A percentile compares a stretch with the other conserved stretches of the same genome.
phyloP scores from a whole-genome alignment of 768 basidiomycete genomes.

The Mycena maculata region DNA sequence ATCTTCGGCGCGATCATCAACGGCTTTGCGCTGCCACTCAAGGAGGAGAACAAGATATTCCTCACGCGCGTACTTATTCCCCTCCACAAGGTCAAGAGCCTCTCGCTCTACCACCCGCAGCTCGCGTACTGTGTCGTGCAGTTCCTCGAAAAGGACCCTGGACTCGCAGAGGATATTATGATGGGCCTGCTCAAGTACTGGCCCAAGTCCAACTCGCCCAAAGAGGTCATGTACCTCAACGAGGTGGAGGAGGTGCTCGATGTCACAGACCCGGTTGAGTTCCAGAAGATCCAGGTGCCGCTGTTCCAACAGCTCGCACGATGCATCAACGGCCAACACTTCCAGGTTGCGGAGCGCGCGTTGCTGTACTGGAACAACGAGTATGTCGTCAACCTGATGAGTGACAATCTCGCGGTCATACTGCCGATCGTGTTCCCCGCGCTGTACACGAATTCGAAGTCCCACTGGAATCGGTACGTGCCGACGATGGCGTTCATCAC shows the following conservation, averaged over 20 bases:
- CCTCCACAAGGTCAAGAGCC: constrained; percentile 96
- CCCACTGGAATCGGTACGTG: constrained; percentile 97
- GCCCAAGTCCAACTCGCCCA: constrained; percentile 99
- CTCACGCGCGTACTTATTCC: constrained; percentile 94
- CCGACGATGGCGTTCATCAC: too few relatives aligned
- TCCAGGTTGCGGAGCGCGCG: constrained; percentile 98
- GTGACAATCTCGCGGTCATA: constrained; percentile 89
- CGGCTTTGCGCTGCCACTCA: constrained; percentile 96
- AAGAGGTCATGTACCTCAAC: constrained; percentile 99
- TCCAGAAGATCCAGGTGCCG: constrained; percentile 93
- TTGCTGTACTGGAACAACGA: constrained; percentile 99
- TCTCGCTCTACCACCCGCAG: constrained; percentile 98
- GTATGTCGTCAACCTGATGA: constrained; percentile 99
- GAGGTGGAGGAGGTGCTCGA: constrained; percentile 99
- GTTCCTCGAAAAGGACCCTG: constrained; percentile 95
- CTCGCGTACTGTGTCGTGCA: constrained; percentile 99
- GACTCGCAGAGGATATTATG: constrained; percentile 94
- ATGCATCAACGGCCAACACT: constrained; percentile 99
- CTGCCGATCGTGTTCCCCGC: constrained; percentile 98
- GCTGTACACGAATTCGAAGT: constrained; percentile 93
- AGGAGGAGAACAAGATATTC: constrained; percentile 99
- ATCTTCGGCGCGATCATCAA: constrained; percentile 99
- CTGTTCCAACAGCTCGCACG: constrained; percentile 94
- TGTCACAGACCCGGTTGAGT: constrained; percentile 96
- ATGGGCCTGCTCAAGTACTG: constrained; percentile 96